Evolutionary conservation across 1,284 basidiomycete genomes (phyloP).

Genomic region (Apiotrichum sp.): DNA sequence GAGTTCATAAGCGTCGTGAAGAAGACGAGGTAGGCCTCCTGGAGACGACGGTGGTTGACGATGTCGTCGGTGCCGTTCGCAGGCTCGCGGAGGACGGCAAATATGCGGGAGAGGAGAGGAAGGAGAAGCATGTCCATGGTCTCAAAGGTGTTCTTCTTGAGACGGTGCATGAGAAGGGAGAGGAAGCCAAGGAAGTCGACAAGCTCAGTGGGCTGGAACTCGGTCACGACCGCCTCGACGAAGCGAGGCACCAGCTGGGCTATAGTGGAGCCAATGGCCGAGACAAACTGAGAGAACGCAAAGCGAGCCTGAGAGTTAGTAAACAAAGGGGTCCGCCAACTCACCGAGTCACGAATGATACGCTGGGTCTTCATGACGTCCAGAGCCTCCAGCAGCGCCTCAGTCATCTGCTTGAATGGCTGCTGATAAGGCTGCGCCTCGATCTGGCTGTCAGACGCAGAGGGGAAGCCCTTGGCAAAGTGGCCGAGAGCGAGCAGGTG

Average conservation of each 20-base stretch:
- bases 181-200: slow-evolving; percentile 96
- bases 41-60: slow-evolving; percentile 74
- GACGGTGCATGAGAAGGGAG: slow-evolving; percentile 79
- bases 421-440: slow-evolving; percentile 68
- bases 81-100: slow-evolving; percentile 71
- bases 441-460: slow-evolving; percentile 65
- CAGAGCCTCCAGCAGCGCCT: slow-evolving; percentile 80
- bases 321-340: slow-evolving; percentile 41
- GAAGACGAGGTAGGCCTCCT: slow-evolving; percentile 81
- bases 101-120: slow-evolving; percentile 78
- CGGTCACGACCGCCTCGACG: slow-evolving; percentile 79
- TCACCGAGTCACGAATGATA: slow-evolving; percentile 85
- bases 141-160: slow-evolving; percentile 56
- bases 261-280: slow-evolving; percentile 71
- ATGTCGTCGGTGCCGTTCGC: slow-evolving; percentile 87
- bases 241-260: slow-evolving; percentile 51
- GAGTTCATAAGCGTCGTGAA: slow-evolving; percentile 76
- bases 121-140: slow-evolving; percentile 87
- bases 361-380: slow-evolving; percentile 83
- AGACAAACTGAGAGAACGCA: slow-evolving; percentile 88
- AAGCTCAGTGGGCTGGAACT: slow-evolving; percentile 87
- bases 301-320: slow-evolving; percentile 62
- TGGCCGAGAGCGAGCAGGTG: slow-evolving; percentile 91
- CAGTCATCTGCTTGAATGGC: slow-evolving; percentile 80
- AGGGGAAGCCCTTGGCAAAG: slow-evolving; percentile 94